A percentile compares a stretch with the other conserved stretches of the same genome.
Conservation (phyloP, 2,329 filamentous ascomycete species). For the Lasiodiplodia citricola region DNA sequence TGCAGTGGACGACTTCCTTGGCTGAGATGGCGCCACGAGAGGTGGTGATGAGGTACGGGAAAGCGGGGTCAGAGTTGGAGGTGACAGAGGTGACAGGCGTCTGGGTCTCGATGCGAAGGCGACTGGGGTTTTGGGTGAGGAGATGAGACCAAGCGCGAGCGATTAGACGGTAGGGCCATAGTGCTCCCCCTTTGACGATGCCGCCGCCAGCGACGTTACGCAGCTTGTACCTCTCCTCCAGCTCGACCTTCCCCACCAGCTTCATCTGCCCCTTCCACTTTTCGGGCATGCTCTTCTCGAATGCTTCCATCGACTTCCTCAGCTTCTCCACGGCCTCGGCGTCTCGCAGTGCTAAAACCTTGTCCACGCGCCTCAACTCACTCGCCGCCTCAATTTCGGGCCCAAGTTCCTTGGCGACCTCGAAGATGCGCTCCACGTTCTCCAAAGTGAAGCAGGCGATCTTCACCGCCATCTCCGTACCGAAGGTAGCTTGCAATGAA, state of each 20-base stretch:
- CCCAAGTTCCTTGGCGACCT: not conserved
- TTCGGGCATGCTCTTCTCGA: not conserved
- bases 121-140: not conserved
- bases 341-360: not conserved
- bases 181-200: conserved; percentile 37
- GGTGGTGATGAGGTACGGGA: conserved; percentile 47
- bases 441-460: not conserved
- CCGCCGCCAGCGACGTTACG: conserved; percentile 1
- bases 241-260: not conserved
- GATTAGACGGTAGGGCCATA: conserved; percentile 32
- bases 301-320: conserved; percentile 1
- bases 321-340: not conserved
- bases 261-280: conserved; percentile 1
- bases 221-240: conserved; percentile 9
- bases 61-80: conserved; percentile 39
- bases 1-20: conserved; percentile 62
- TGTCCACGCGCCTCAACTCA: conserved; percentile 2
- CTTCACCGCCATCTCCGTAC: not conserved
- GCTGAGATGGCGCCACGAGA: conserved; percentile 52
- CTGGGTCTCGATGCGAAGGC: conserved; percentile 46
- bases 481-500: not conserved
- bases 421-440: conserved; percentile 6
- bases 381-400: not conserved
- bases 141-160: conserved; percentile 4
- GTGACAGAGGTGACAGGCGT: conserved; percentile 45